phyloP scores from a whole-genome alignment of 441 rosid genomes.

The Caryocar brasiliense region DNA sequence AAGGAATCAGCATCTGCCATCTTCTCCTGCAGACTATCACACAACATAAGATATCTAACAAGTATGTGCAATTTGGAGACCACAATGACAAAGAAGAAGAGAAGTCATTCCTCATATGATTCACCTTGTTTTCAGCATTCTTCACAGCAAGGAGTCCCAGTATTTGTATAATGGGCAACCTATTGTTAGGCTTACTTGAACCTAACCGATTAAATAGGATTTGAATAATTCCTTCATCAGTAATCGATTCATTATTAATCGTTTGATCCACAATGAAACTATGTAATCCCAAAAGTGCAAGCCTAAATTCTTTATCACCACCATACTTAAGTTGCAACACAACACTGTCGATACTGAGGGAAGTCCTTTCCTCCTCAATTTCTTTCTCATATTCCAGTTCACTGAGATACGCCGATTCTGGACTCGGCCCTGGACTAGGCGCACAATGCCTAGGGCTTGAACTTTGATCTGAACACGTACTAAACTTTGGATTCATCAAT shows the following conservation, averaged over 20 bases:
- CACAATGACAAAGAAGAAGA: not conserved
- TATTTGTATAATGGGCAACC: constrained; percentile 29
- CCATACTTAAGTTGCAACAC: constrained; percentile 49
- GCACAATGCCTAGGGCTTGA: constrained; percentile 6
- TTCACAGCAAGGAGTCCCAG: constrained; percentile 35
- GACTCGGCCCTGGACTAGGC: constrained; percentile 23
- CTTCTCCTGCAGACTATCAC: constrained; percentile 42
- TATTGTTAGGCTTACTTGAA: constrained; percentile 26
- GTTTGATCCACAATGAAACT: constrained; percentile 20
- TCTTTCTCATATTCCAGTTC: constrained; percentile 30
- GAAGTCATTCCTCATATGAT: not conserved
- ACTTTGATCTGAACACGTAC: constrained; percentile 18
- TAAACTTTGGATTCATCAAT: constrained; percentile 41
- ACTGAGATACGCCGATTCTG: constrained; percentile 24
- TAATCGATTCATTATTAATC: constrained; percentile 35
- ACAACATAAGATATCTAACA: constrained; percentile 13
- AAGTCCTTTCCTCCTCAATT: constrained; percentile 36
- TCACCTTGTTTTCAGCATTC: constrained; percentile 41
- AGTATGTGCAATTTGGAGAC: not conserved
- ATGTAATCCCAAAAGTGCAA: constrained; percentile 27
- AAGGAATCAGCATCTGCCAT: constrained; percentile 41
- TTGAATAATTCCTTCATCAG: constrained; percentile 31
- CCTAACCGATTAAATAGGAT: constrained; percentile 36
- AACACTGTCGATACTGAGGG: constrained; percentile 35
- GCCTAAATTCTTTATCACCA: constrained; percentile 32